Evolutionary conservation across 257 asterid genomes (phyloP).

Genomic region (Mentha longifolia): DNA sequence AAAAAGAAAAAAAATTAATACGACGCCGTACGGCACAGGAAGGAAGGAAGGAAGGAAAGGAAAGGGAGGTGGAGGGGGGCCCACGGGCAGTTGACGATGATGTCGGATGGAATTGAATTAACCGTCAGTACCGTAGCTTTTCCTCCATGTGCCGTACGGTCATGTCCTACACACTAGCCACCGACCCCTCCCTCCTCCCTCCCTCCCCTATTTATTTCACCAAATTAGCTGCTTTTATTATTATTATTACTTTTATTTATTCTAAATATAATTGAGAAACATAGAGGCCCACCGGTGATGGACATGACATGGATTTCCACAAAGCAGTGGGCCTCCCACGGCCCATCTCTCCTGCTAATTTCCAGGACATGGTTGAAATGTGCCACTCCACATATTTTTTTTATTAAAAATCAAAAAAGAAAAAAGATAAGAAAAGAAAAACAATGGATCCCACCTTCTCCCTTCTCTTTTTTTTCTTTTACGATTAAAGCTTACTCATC

Average conservation of each 20-base stretch:
- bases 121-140: constrained; percentile 32
- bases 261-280: neutral
- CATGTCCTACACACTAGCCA: constrained; percentile 38
- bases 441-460: neutral
- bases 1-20: no score
- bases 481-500: neutral
- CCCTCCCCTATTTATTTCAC: neutral
- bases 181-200: constrained; percentile 34
- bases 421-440: neutral
- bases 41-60: no score
- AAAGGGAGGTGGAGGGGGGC: constrained; percentile 13
- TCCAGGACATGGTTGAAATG: constrained; percentile 6
- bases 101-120: constrained; percentile 21
- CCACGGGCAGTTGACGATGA: constrained; percentile 32
- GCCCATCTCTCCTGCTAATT: constrained; percentile 31
- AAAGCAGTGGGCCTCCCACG: constrained; percentile 22
- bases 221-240: neutral
- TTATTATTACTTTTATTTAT: no score
- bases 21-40: constrained; percentile 15
- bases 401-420: neutral
- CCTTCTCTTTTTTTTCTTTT: no score
- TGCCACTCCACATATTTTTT: neutral
- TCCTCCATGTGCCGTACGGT: constrained; percentile 40
- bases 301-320: constrained; percentile 40
- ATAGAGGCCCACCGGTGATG: constrained; percentile 26